Evolutionary conservation across 2,329 filamentous ascomycete genomes (phyloP), one percentile per base, ranked within the genome.

Genomic region (Podosphaera leucotricha): DNA sequence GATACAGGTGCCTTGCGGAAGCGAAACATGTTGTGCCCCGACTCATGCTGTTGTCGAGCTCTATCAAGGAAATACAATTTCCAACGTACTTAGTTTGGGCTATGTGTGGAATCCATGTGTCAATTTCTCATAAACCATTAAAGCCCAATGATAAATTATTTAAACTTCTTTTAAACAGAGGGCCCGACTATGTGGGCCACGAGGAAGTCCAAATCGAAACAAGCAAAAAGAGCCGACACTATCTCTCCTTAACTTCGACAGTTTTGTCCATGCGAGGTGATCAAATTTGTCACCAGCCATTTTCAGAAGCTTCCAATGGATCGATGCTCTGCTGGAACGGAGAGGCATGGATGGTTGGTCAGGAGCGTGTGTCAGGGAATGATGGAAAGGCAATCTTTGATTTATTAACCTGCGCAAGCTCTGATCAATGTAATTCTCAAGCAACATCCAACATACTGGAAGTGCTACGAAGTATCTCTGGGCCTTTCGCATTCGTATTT

Each of bases 291-390:
- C 58, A 62, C 28, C 90, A 95, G 59, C 90, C 90, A 1, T 69
- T 92, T 3, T 59, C 69, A 37, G 71, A 79, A 50, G 33, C 56
- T 2, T 49, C 53, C 0, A 68, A 68, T 0, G 66, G 68, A 3
- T 83, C 78, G 1, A 65, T 82, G 0, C 66, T 98, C 2, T 94
- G 87, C 67, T 98, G 90, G 90, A 98, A 98, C 56, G 90, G 90
- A 38, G 90, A 98, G 59, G 87, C 85, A 1, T 98, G 90, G 90
- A 77, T 71, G 46, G 67, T 92, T 42, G 62, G 61, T 7, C 68
- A 67, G 28, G 53, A 67, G 8, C 54, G 59, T 1, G 65, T 93
- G n/a, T 46, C 55, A 36, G 80, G 75, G 46, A 94, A 93, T 56
- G 90, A 98, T 60, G 81, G 81, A 2, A 68, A 78, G 53, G 62